Base-by-base conservation (phyloP, 352 stramenopile genomes). In the Globisporangium abappressorium region DNA sequence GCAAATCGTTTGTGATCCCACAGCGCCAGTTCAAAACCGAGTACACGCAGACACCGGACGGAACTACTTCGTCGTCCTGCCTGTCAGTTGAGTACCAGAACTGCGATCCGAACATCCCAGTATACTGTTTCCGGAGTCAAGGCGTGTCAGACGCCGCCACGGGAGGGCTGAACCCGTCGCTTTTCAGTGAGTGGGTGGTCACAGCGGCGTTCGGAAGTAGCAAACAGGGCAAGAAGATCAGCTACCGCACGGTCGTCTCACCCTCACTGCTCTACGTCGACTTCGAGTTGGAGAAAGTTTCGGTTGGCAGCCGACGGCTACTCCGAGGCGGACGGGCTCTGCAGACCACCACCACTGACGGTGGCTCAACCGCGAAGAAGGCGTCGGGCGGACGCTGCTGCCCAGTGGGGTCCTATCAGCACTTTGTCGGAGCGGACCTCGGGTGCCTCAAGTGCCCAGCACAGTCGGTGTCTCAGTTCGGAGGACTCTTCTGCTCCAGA, bases 11-110 rank as follows among this genome's bases (percentile, higher is more conserved):
- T 24, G 53, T 36, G 24, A 58, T 58, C 26, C 53, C 53, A n/a
- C 28, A 8, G 53, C 53, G 53, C 26, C 53, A 58, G 53, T 58
- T 58, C 53, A 58, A 58, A 15, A 58, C 26, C 2, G 53, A 58
- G 53, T 58, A 58, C 53, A 58, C 53, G 26, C 53, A 58, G 26
- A 24, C 53, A n/a, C 24, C 53, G 0, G 24, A n/a, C 1, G 22
- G 9, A 3, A 6, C 53, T 11, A 38, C 53, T 4, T 58, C 53
- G 7, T 58, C 53, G 14, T 58, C 53, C 9, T 58, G 53, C 24
- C 14, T 36, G 53, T 58, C 53, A 15, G 53, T 58, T 14, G 24
- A 58, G 53, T 58, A 58, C 26, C 53, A 58, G 26, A 58, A 38
- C 26, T 58, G 24, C 53, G 53, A 22, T 38, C 24, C 24, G 11